Base-by-base conservation (phyloP, 2,329 filamentous ascomycete species). In the Cordyceps farinosa region DNA sequence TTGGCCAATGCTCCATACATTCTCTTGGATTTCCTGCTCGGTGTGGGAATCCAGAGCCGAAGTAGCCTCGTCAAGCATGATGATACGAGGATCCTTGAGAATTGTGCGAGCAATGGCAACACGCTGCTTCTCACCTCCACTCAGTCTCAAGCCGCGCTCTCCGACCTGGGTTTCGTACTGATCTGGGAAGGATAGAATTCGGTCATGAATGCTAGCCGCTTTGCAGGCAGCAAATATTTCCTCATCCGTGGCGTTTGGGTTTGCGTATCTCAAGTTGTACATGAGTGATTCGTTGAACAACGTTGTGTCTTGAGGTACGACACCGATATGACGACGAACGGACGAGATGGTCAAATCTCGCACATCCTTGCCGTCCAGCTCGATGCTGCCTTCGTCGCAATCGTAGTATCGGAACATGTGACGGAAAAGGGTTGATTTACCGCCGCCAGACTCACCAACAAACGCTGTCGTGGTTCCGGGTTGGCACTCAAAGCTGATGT, bases 361-460 rank as follows among this genome's bases (percentile, higher is more conserved):
- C 55, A 97, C 90, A 72, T 97, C 87, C 65, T 88, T 85, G 8
- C 90, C 92, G 72, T 98, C 95, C 61, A 99, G 81, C 71, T 89
- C 85, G 63, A 98, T 96, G 70, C 82, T 87, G 42, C 95, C 95
- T 58, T 87, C 84, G 59, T 88, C 82, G 61, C 89, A 86, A 72
- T 97, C 96, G 80, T 98, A 99, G 77, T 97, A 99, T 22, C 95
- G 90, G 82, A 97, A 98, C 74, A 99, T 87, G 55, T 98, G 84
- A 57, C 95, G 90, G 80, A 99, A 97, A 32, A 99, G 85, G 0
- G 95, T 99, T 2, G 94, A 98, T 76, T 99, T 99, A 68, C 95
- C 95, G 64, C 95, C 95, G 52, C 95, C 95, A 38, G 94, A 98
- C 75, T 98, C 94, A 67, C 95, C 95, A 22, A 99, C 95, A 67